A percentile compares a stretch with the other conserved stretches of the same genome.
These are phyloP conservation scores for Termitomyces heimii DNA, from an alignment of 768 basidiomycete genomes.

Conservation along the genomic window DNA sequence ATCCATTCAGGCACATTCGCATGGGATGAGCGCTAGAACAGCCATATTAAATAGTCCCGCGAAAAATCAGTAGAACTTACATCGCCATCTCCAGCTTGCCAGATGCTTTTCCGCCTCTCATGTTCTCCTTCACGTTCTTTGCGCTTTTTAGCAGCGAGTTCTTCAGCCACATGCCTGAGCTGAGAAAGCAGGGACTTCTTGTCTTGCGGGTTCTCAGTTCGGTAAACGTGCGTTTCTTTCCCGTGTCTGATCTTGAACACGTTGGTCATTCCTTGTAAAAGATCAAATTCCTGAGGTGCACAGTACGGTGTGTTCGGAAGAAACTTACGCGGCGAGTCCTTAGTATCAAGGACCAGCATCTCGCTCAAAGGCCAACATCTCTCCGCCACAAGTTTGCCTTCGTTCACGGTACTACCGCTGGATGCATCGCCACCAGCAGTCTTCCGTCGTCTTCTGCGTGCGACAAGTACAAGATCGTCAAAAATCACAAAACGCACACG, in stretches of 20 bases:
- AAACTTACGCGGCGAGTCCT: constrained; percentile 81
- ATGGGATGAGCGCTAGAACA: constrained; percentile 19
- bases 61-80: constrained; percentile 14
- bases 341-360: constrained; percentile 93
- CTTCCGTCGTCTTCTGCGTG: constrained; percentile 65
- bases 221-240: constrained; percentile 93
- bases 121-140: constrained; percentile 95
- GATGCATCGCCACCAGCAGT: constrained; percentile 34
- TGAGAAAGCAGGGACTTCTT: constrained; percentile 83
- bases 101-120: constrained; percentile 77
- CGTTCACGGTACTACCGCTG: constrained; percentile 36
- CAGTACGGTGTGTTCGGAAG: not conserved
- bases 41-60: not conserved
- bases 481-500: constrained; percentile 86
- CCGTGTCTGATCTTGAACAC: constrained; percentile 93
- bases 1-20: constrained; percentile 75
- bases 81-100: constrained; percentile 44
- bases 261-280: constrained; percentile 68
- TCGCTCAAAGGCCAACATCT: constrained; percentile 91
- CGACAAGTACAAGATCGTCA: constrained; percentile 88
- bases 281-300: not conserved
- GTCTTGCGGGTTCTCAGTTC: constrained; percentile 74
- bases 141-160: constrained; percentile 78
- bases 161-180: constrained; percentile 91
- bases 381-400: constrained; percentile 87